Percentiles rank a stretch among this genome's conserved stretches.
Conservation (phyloP, 139 green algal species). For the Chlorella sp. region DNA sequence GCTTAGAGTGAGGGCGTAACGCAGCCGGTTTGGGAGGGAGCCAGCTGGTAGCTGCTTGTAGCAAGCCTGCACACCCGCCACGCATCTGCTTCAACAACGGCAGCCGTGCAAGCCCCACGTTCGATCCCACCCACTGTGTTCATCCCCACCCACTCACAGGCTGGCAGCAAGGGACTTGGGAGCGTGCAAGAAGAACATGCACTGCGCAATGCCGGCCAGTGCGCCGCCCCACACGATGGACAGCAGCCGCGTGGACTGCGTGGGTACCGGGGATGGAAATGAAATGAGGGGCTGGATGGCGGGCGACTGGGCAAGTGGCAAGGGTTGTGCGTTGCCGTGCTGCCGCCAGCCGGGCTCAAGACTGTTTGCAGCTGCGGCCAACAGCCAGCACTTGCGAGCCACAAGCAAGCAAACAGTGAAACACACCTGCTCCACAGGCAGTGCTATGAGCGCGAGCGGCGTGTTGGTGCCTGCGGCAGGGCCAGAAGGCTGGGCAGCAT, state of each 20-base stretch:
- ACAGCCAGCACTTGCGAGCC: background rate
- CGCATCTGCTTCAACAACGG: no score
- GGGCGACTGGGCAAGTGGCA: no score
- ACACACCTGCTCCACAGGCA: conserved; percentile 16
- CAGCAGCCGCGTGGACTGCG: conserved; percentile 18
- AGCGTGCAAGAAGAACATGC: conserved; percentile 38
- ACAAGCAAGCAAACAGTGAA: no score
- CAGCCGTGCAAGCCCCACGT: no score
- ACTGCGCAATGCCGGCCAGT: conserved; percentile 26
- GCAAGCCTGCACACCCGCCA: no score
- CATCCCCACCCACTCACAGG: conserved; percentile 1
- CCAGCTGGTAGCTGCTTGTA: no score
- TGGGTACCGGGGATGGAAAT: background rate
- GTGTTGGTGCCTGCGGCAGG: conserved; percentile 54
- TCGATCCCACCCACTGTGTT: no score
- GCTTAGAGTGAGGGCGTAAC: no score
- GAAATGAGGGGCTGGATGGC: background rate
- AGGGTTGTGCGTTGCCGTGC: no score
- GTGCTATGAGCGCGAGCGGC: conserved; percentile 43
- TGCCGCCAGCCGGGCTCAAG: no score
- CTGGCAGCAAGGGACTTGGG: conserved; percentile 35
- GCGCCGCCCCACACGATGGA: conserved; percentile 46
- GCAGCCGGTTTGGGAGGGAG: no score
- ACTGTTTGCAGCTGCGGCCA: background rate
- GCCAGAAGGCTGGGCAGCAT: no score